These are phyloP conservation scores for Actinomortierella wolfii DNA, from an alignment of 371 early-diverging fungal genomes.

Conservation along the genomic window DNA sequence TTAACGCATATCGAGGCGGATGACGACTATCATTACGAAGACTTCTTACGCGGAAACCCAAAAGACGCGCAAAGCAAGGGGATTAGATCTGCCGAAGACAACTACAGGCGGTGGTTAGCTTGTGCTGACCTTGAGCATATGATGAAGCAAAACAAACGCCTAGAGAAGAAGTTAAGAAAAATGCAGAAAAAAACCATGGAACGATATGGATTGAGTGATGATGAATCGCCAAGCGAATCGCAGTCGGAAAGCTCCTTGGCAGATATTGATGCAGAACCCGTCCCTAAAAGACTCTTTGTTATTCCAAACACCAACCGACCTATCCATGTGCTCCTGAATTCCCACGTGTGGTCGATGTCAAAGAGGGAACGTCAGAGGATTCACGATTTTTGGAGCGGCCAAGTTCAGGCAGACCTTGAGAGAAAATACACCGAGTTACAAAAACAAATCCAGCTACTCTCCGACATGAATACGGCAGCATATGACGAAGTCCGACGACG, in stretches of 20 bases:
- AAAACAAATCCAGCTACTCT: neutral
- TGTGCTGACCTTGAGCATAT: too few species aligned
- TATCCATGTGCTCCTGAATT: constrained; percentile 16
- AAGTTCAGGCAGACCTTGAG: constrained; percentile 5
- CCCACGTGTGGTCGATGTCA: constrained; percentile 45
- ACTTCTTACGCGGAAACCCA: too few species aligned
- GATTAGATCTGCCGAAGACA: too few species aligned
- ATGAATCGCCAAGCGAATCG: too few species aligned
- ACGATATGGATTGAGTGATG: too few species aligned
- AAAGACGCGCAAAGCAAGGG: too few species aligned
- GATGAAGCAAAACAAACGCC: too few species aligned
- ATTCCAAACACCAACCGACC: constrained; percentile 34
- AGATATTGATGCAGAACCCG: constrained; percentile 9
- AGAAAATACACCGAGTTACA: constrained; percentile 8
- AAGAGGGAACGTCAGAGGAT: constrained; percentile 23
- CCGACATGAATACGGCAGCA: neutral
- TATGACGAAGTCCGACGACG: neutral
- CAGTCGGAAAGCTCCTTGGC: neutral
- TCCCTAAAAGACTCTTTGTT: constrained; percentile 11
- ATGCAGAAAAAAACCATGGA: too few species aligned
- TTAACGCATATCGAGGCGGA: too few species aligned
- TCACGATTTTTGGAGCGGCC: constrained; percentile 24
- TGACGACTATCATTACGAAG: too few species aligned
- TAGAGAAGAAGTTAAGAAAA: too few species aligned
- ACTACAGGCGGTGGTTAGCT: too few species aligned